Conservation (phyloP, 805 yeast genomes). For the Wickerhamiella galacta region DNA sequence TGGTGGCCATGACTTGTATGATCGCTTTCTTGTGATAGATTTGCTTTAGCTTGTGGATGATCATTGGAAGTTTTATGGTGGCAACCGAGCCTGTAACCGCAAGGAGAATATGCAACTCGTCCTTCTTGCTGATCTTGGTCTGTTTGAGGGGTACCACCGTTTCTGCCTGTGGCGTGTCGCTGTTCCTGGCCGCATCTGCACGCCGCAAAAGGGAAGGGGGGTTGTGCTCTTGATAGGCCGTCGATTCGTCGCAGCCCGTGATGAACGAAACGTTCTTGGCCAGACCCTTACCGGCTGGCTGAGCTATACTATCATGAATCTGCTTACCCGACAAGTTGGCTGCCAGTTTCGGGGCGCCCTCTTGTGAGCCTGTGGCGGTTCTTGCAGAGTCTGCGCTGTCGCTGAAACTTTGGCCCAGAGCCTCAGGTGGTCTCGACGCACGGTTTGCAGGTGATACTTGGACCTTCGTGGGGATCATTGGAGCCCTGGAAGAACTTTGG, state of each 20-base stretch:
- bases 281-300: neutral
- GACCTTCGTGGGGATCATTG: too few species aligned
- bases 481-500: too few species aligned
- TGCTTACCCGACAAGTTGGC: too few species aligned
- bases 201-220: slow-evolving; percentile 17
- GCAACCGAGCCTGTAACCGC: slow-evolving; percentile 97
- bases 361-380: too few species aligned
- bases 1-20: slow-evolving; percentile 69
- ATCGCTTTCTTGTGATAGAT: slow-evolving; percentile 56
- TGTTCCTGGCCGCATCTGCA: slow-evolving; percentile 1
- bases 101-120: slow-evolving; percentile 68
- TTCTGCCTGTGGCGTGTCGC: neutral
- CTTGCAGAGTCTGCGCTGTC: too few species aligned
- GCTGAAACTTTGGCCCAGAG: too few species aligned
- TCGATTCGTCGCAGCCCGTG: slow-evolving; percentile 9
- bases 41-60: slow-evolving; percentile 72
- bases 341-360: too few species aligned
- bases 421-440: too few species aligned
- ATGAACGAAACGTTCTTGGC: slow-evolving; percentile 14
- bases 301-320: too few species aligned
- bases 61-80: slow-evolving; percentile 78
- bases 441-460: too few species aligned
- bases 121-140: slow-evolving; percentile 23
- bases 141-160: neutral
- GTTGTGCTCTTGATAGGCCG: slow-evolving; percentile 17